Conservation (phyloP, 306 rosid genomes). For the Fragaria ananassa region DNA sequence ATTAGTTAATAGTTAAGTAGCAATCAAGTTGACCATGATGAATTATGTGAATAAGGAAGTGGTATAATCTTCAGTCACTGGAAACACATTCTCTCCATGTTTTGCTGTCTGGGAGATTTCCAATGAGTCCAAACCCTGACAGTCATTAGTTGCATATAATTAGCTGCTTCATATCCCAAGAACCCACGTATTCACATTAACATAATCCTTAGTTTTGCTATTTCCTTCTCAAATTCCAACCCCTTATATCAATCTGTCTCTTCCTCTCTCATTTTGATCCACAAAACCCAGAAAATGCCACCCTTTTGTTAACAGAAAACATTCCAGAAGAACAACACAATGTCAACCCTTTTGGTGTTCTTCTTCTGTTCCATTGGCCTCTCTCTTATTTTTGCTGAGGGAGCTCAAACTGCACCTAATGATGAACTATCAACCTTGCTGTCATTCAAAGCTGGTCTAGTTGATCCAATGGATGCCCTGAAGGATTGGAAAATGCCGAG, state of each 20-base stretch:
- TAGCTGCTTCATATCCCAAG: conserved; percentile 62
- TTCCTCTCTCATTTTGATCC: conserved; percentile 35
- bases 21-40: conserved; percentile 53
- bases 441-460: conserved; percentile 51
- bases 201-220: conserved; percentile 21
- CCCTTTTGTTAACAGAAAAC: conserved; percentile 27
- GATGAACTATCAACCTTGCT: conserved; percentile 55
- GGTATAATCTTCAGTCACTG: conserved; percentile 28
- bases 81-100: conserved; percentile 80
- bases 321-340: conserved; percentile 37
- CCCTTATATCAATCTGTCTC: not conserved
- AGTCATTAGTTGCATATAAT: conserved; percentile 59
- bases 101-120: conserved; percentile 55
- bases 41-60: conserved; percentile 28
- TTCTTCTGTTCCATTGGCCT: conserved; percentile 50
- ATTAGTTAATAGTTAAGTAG: conserved; percentile 25
- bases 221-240: not conserved
- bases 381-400: conserved; percentile 43
- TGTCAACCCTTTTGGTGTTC: conserved; percentile 44
- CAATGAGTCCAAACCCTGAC: conserved; percentile 62
- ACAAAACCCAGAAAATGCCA: conserved; percentile 32
- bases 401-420: conserved; percentile 32
- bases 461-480: conserved; percentile 49
- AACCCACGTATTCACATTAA: conserved; percentile 53
- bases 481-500: conserved; percentile 55